phyloP scores from a whole-genome alignment of 148 eudicot species.

The Vaccinium darrowii region DNA sequence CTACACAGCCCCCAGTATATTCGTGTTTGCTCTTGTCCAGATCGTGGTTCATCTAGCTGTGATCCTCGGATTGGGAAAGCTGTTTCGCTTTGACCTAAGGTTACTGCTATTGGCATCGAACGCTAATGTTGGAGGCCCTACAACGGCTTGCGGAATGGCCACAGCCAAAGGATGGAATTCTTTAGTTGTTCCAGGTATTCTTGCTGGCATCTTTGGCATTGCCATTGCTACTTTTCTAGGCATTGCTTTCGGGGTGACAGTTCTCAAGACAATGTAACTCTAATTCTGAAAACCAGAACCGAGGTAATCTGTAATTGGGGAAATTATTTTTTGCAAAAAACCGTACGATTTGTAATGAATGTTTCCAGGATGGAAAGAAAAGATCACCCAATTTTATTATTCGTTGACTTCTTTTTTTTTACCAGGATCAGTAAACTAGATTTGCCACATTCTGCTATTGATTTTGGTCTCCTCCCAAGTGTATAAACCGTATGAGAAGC shows the following conservation, averaged over 20 bases:
- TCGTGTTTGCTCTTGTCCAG: constrained; percentile 74
- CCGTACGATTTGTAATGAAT: not conserved
- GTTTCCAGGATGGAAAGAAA: not conserved
- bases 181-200: constrained; percentile 80
- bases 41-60: constrained; percentile 73
- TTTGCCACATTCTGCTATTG: no score
- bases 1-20: constrained; percentile 81
- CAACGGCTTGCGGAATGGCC: constrained; percentile 99
- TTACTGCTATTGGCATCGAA: constrained; percentile 77
- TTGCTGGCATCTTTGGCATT: constrained; percentile 90
- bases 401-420: not conserved
- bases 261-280: constrained; percentile 61
- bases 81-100: constrained; percentile 58
- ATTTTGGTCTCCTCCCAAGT: no score
- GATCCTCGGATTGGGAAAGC: constrained; percentile 75
- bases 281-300: not conserved
- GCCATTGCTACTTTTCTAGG: constrained; percentile 90
- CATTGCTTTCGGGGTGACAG: constrained; percentile 60
- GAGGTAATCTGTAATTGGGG: not conserved
- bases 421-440: no score
- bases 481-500: no score
- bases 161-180: constrained; percentile 91
- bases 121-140: constrained; percentile 94
- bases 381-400: not conserved
- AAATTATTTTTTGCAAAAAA: not conserved